Evolutionary conservation across 1,284 basidiomycete species (phyloP), one percentile per base, ranked within the genome.

Genomic region (Boletellus sp.): DNA sequence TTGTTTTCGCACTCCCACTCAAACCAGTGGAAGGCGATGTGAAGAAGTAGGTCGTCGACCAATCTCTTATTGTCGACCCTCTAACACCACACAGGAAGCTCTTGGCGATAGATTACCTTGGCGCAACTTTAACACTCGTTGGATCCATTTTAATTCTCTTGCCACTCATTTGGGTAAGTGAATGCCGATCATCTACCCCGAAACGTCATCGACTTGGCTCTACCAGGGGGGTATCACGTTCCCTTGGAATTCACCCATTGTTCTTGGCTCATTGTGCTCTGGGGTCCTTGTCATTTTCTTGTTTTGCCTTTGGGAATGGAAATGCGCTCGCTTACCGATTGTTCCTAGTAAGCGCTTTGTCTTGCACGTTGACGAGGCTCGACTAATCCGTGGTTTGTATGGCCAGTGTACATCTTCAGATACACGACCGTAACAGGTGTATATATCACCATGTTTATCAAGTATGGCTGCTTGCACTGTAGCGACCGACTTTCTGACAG

Each of bases 221-320:
- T 21, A 21, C 22, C 36, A 84, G 83, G 86, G 84, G 22, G 86
- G 86, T 3, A 76, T 83, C 0, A 81, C 81, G 2, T 86, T 86
- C 58, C 77, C 85, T 5, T 88, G 86, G 85, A 71, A 66, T 8
- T 87, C 85, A 0, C 75, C 82, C 0, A 70, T 80, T 1, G 82
- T 89, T 13, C 68, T 89, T 18, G 85, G 75, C 1, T 80, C 85
- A 0, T 67, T 91, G 2, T 67, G 80, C 42, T 76, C 81, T 0
- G 85, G 87, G 0, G 56, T 82, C 12, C 56, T 80, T 3, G 73
- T 86, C 1, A 67, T 83, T 11, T 68, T 61, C 0, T 50, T 86
- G 1, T 91, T 91, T 65, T 79, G 86, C 46, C 47, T 84, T 16
- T 88, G 86, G 76, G 89, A 92, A 69, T 85, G 82, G 77, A 85